phyloP scores from a whole-genome alignment of 768 basidiomycete genomes.

The Boletellus ananiceps region DNA sequence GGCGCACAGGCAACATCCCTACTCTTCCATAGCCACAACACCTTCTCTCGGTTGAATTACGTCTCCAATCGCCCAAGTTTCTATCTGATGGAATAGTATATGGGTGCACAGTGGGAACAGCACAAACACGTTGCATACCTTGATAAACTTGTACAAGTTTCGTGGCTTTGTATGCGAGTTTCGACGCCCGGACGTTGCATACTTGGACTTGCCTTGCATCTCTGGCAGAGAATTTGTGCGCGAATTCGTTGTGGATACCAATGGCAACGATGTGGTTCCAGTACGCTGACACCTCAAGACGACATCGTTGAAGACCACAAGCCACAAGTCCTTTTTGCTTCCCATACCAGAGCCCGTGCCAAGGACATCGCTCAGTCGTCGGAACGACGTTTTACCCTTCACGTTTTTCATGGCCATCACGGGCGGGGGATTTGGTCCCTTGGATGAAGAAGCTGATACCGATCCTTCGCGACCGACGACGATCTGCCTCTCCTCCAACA shows the following conservation, averaged over 20 bases:
- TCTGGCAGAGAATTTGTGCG: conserved; percentile 81
- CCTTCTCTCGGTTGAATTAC: conserved; percentile 73
- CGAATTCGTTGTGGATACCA: conserved; percentile 63
- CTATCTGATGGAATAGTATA: conserved; percentile 50
- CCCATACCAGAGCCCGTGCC: conserved; percentile 50
- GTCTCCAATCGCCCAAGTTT: conserved; percentile 82
- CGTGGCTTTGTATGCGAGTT: conserved; percentile 76
- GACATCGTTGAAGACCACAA: conserved; percentile 95
- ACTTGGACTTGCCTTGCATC: conserved; percentile 76
- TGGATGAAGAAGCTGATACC: conserved; percentile 16
- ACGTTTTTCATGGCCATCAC: conserved; percentile 49
- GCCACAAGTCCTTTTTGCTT: conserved; percentile 86
- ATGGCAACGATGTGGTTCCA: conserved; percentile 80
- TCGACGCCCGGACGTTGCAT: conserved; percentile 75
- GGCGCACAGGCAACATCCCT: conserved; percentile 30
- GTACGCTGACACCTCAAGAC: conserved; percentile 86
- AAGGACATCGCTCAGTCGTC: conserved; percentile 86
- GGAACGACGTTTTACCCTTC: conserved; percentile 82
- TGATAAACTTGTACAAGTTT: conserved; percentile 91
- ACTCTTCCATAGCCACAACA: conserved; percentile 91
- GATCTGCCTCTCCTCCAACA: conserved; percentile 75
- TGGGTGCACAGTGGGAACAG: not conserved
- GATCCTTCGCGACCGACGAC: conserved; percentile 32
- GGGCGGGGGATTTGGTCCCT: conserved; percentile 33
- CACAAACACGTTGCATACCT: conserved; percentile 43